phyloP scores from a whole-genome alignment of 768 basidiomycete species.

The Macrolepiota dolichaula region DNA sequence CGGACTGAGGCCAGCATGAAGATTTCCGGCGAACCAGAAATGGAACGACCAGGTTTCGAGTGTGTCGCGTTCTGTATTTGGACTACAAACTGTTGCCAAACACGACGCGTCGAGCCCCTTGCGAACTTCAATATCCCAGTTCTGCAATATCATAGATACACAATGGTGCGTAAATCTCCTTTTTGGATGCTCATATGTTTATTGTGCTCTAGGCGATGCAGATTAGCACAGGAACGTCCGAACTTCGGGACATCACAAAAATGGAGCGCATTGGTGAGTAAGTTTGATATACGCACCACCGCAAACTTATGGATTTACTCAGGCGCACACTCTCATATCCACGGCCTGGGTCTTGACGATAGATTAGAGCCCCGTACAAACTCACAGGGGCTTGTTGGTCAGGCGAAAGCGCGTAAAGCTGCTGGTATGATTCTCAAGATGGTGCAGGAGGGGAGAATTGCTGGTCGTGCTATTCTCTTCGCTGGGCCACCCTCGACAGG shows the following conservation, averaged over 20 bases:
- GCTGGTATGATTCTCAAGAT: slow-evolving; percentile 97
- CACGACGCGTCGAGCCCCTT: slow-evolving; percentile 13
- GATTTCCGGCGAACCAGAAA: slow-evolving; percentile 19
- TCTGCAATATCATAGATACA: slow-evolving; percentile 3
- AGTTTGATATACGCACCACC: not conserved
- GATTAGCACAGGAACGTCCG: slow-evolving; percentile 74
- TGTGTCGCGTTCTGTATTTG: slow-evolving; percentile 14
- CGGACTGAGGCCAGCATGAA: slow-evolving; percentile 42
- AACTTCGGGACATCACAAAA: slow-evolving; percentile 84
- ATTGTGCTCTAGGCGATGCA: slow-evolving; percentile 51
- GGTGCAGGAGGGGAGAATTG: slow-evolving; percentile 95
- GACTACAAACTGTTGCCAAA: slow-evolving; percentile 12
- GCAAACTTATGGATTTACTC: slow-evolving; percentile 11
- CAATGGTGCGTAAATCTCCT: slow-evolving; percentile 9
- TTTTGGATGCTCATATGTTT: not conserved
- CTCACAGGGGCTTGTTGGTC: slow-evolving; percentile 96
- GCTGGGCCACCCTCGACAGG: slow-evolving; percentile 97
- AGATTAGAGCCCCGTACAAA: slow-evolving; percentile 85
- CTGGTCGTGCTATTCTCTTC: slow-evolving; percentile 94
- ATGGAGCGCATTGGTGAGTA: slow-evolving; percentile 85
- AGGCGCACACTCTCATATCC: slow-evolving; percentile 95
- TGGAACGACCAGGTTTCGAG: slow-evolving; percentile 13
- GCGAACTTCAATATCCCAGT: not conserved
- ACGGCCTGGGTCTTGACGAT: slow-evolving; percentile 91
- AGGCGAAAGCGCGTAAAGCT: slow-evolving; percentile 93